phyloP scores from a whole-genome alignment of 176 grass and related monocot species.

The Themeda triandra region DNA sequence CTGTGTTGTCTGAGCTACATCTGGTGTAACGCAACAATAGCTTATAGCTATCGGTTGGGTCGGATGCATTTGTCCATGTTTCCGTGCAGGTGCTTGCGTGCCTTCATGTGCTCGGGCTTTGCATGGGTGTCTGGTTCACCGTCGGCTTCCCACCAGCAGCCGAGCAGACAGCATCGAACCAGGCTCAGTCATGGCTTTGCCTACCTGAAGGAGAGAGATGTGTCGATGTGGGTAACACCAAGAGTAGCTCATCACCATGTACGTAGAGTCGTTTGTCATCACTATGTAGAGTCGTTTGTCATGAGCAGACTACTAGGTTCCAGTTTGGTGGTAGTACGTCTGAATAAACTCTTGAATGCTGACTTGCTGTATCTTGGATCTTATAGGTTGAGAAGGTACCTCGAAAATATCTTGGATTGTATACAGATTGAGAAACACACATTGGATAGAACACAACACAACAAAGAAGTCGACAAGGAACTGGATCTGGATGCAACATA shows the following conservation, averaged over 20 bases:
- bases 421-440: too few species aligned
- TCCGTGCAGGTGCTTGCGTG: not conserved
- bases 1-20: slow-evolving; percentile 20
- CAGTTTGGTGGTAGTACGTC: not conserved
- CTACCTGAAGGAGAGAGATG: not conserved
- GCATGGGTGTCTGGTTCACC: not conserved
- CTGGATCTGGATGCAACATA: too few species aligned
- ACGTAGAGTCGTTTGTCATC: not conserved
- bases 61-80: slow-evolving; percentile 33
- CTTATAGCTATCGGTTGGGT: not conserved
- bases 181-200: not conserved
- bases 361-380: too few species aligned
- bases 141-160: not conserved
- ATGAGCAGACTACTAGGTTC: not conserved
- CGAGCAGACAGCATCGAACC: not conserved
- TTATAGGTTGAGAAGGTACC: too few species aligned
- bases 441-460: too few species aligned
- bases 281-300: not conserved
- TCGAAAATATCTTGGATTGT: too few species aligned
- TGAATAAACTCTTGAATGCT: not conserved
- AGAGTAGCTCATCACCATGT: not conserved
- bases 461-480: too few species aligned
- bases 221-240: not conserved
- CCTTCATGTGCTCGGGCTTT: slow-evolving; percentile 5
- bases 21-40: not conserved